Base-by-base conservation (phyloP, 2,329 filamentous ascomycete species). In the Exophiala oligosperma region DNA sequence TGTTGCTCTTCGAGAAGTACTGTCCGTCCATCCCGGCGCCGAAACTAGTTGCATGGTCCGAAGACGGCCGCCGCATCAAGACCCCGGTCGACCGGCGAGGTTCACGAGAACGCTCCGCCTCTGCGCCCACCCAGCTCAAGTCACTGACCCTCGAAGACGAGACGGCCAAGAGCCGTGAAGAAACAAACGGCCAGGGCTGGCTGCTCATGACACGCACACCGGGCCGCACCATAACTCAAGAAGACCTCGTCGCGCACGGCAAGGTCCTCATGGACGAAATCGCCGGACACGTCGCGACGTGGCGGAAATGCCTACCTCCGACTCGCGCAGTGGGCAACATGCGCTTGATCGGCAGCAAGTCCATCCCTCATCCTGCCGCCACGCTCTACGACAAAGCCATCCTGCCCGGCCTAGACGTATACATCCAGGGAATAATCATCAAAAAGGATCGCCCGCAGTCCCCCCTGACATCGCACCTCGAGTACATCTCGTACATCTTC, bases 1-100 rank as follows among this genome's bases (percentile, higher is more conserved):
- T 65, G 1, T 47, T 65, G 12, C 57, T 62, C 6, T 48, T 65
- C 4, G 59, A 60, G 38, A 56, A 56, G 37, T 57, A 64, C 55
- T 65, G 63, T 48, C 57, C 63, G 3, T 57, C 61, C 21, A 44
- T 65, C 9, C 56, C 59, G 21, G 54, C 49, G 21, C 63, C 63
- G 3, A 51, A 53, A 37, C 26, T 64, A 14, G 35, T 65, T 17
- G 62, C 63, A 24, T 64, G 63, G 61, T 65, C 61, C 3, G 57
- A 64, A 24, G 61, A 65, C 28, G 61, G 61, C 12, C 50, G 52
- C 23, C 57, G 43, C n/a, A 52, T 65, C 47, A 35, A 54, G 40
- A 62, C 61, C 11, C 50, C 54, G 26, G 38, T 52, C 14, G 60
- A 55, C 46, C 54, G 47, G 17, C 52, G 56, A 17, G 60, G 56